Percentiles rank a stretch among this genome's conserved stretches.
These are phyloP conservation scores for Marasmius sp. DNA, from an alignment of 1,284 basidiomycete genomes.

Conservation along the genomic window DNA sequence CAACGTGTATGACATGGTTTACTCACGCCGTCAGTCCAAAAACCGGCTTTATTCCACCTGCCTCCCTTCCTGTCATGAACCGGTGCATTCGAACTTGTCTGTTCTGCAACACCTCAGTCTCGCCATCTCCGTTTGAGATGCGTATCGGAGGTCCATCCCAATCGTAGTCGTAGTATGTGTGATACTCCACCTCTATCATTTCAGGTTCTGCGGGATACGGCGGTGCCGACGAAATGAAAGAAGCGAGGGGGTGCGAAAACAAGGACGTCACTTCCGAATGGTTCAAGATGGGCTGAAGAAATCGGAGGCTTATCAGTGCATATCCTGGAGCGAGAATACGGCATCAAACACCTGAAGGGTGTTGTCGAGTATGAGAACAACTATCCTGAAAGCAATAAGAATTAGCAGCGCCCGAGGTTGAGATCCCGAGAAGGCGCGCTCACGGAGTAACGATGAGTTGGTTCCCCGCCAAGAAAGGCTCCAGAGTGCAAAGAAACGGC, in stretches of 20 bases:
- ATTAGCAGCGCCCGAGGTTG: background rate
- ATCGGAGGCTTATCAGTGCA: background rate
- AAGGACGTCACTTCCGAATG: constrained; percentile 72
- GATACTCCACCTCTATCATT: constrained; percentile 59
- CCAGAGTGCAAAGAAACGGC: constrained; percentile 71
- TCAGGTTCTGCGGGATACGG: constrained; percentile 60
- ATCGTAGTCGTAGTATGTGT: constrained; percentile 59
- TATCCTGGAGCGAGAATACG: background rate
- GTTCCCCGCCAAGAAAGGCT: constrained; percentile 74
- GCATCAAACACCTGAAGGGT: constrained; percentile 52
- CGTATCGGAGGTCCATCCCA: constrained; percentile 37
- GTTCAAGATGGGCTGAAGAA: constrained; percentile 72
- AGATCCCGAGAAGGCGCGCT: constrained; percentile 25
- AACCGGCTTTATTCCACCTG: constrained; percentile 78
- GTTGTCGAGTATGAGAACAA: constrained; percentile 78
- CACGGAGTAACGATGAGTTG: constrained; percentile 79
- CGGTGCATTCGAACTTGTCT: constrained; percentile 54
- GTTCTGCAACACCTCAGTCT: constrained; percentile 17
- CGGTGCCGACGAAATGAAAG: constrained; percentile 68
- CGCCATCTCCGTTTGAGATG: background rate
- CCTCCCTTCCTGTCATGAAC: constrained; percentile 82
- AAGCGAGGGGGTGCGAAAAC: constrained; percentile 79
- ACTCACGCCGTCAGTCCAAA: constrained; percentile 81
- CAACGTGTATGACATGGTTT: too few relatives aligned
- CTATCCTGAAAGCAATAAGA: constrained; percentile 52